A percentile compares a stretch with the other conserved stretches of the same genome.
Evolutionary conservation across 2,329 filamentous ascomycete species (phyloP).

Genomic region (Fusarium setosum): DNA sequence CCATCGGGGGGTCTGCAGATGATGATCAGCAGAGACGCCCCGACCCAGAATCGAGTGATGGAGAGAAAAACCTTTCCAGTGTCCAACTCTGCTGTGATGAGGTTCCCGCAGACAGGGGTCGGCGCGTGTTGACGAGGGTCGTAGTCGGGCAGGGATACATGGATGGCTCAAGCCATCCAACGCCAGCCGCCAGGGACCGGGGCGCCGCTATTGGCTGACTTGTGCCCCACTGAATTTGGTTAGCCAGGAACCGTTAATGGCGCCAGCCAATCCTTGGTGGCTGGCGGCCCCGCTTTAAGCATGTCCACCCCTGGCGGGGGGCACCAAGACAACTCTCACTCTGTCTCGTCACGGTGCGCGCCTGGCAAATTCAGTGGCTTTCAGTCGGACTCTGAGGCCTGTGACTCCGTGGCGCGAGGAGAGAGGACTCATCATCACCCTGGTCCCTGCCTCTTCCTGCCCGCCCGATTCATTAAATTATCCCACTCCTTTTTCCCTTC

Average conservation of each 20-base stretch:
- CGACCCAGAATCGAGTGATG: slow-evolving; percentile 22
- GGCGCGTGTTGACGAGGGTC: neutral
- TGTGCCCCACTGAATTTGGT: slow-evolving; percentile 22
- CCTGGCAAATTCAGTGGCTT: slow-evolving; percentile 10
- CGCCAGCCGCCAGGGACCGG: slow-evolving; percentile 40
- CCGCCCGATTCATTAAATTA: slow-evolving; percentile 28
- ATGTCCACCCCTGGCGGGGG: neutral
- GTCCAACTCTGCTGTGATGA: no score
- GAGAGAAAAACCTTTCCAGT: neutral
- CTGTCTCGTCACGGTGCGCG: neutral
- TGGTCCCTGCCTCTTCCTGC: neutral
- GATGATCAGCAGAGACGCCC: slow-evolving; percentile 40
- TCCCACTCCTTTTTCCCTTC: slow-evolving; percentile 25
- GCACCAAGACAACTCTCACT: no score
- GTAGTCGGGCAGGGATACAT: no score
- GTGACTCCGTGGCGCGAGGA: slow-evolving; percentile 2
- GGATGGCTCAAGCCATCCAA: slow-evolving; percentile 26
- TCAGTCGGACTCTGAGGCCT: slow-evolving; percentile 18
- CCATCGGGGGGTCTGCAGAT: slow-evolving; percentile 30
- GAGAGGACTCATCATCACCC: neutral
- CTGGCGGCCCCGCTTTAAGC: slow-evolving; percentile 5
- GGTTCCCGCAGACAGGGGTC: slow-evolving; percentile 5
- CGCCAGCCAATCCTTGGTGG: slow-evolving; percentile 26
- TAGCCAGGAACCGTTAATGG: slow-evolving; percentile 43
- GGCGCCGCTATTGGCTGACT: slow-evolving; percentile 31